Conservation (phyloP, 441 rosid species). For the Populus trichocarpa region DNA sequence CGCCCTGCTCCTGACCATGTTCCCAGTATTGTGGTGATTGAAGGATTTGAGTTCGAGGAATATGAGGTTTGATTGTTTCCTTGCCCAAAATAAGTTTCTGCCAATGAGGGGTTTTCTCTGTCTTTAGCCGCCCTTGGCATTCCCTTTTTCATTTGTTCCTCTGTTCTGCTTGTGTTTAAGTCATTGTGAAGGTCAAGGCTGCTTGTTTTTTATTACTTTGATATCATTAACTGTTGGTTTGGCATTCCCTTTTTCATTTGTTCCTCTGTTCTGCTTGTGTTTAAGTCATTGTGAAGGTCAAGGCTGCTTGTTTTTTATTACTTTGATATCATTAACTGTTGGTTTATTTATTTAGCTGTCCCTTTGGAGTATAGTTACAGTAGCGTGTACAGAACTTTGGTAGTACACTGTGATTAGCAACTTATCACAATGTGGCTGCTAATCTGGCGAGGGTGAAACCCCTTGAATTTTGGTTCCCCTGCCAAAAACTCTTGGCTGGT, state of each 20-base stretch:
- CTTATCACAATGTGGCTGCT: neutral
- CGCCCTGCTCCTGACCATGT: constrained; percentile 73
- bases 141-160: neutral
- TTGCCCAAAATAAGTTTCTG: neutral
- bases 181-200: neutral
- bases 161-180: neutral
- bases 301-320: constrained; percentile 2
- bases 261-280: constrained; percentile 1
- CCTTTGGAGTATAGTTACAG: neutral
- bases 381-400: neutral
- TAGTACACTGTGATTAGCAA: neutral
- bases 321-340: neutral
- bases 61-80: constrained; percentile 59
- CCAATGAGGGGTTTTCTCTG: neutral
- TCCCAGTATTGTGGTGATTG: constrained; percentile 70
- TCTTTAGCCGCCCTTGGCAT: neutral
- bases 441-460: neutral
- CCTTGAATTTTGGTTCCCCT: neutral
- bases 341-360: neutral
- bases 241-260: neutral
- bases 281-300: neutral
- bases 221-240: no score
- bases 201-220: constrained; percentile 3
- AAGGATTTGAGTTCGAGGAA: constrained; percentile 92
- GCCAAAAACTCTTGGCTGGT: neutral